These are phyloP conservation scores for Bocquillonia castaneifolia DNA, from an alignment of 441 rosid genomes.

Conservation along the genomic window DNA sequence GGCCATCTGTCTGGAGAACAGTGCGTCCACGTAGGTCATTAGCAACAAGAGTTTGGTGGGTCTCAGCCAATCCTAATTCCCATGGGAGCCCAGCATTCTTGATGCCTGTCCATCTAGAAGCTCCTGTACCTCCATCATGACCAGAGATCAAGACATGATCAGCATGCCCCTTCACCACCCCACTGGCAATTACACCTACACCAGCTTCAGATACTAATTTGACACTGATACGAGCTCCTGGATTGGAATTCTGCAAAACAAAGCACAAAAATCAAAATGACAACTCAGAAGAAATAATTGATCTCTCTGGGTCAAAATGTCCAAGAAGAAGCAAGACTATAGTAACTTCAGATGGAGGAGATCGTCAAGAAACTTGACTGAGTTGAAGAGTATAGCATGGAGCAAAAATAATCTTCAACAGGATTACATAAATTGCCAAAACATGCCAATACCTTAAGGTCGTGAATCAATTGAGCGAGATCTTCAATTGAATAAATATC, in stretches of 20 bases:
- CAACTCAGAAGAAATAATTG: background rate
- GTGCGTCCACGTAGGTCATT: constrained; percentile 99
- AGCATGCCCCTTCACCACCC: constrained; percentile 99
- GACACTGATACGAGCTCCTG: constrained; percentile 91
- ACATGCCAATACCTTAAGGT: constrained; percentile 72
- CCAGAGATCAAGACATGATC: constrained; percentile 98
- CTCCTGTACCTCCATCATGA: constrained; percentile 99
- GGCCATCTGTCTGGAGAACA: constrained; percentile 98
- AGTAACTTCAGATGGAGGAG: too few relatives aligned
- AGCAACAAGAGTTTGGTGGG: constrained; percentile 98
- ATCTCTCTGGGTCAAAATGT: too few relatives aligned
- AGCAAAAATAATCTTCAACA: background rate
- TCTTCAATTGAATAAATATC: constrained; percentile 99
- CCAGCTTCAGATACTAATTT: constrained; percentile 99
- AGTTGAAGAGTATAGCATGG: background rate
- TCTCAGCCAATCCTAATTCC: constrained; percentile 99
- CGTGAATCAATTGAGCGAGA: constrained; percentile 97
- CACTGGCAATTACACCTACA: constrained; percentile 99
- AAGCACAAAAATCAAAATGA: background rate
- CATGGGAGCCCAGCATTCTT: constrained; percentile 99
- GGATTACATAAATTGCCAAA: background rate
- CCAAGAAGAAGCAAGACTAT: background rate
- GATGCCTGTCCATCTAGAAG: constrained; percentile 99
- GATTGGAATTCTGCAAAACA: constrained; percentile 79
- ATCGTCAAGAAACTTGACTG: background rate